Base-by-base conservation (phyloP, 164 flowering plant species). In the Tetrastigma voinierianum region DNA sequence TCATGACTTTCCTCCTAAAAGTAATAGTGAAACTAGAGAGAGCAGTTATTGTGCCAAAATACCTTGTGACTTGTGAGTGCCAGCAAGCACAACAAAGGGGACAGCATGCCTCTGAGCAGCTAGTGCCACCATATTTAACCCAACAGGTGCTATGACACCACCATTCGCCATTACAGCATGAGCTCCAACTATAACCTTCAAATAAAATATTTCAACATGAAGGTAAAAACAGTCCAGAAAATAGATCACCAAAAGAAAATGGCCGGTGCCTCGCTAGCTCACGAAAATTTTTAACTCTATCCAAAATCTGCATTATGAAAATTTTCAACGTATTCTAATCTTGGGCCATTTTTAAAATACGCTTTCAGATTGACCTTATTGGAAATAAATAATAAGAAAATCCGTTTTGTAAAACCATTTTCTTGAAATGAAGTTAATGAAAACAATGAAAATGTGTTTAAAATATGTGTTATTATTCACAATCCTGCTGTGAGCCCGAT, bases 81-180 rank as follows among this genome's bases (percentile, higher is more conserved):
- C 98, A 59, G 96, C 98, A 71, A 96, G 92, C 15, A 96, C 99
- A 61, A 93, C 98, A 83, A 96, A 96, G 61, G 99, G 99, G 48
- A 96, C 99, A 55, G 97, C 98, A 81, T 96, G 99, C 80, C 88
- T 93, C 82, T 90, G 82, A 72, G 99, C 98, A 25, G 99, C 99
- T 72, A 96, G 88, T 62, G 99, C 99, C 76, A 93, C 90, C 99
- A 96, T 93, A 80, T 93, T 96, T 82, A 96, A 71, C 66, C 99
- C 99, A 66, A 93, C 93, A 70, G 98, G 96, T 10, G 96, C 94
- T 72, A 96, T 90, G 23, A 96, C 86, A 47, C 98, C 97, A 62
- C 98, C 99, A 84, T 96, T 93, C 45, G 98, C 97, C 99, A 96
- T 96, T 56, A 96, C 88, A 73, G 97, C 98, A 87, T 93, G 99